Evolutionary conservation across 2,329 filamentous ascomycete species (phyloP).

Genomic region (Talaromyces islandicus): DNA sequence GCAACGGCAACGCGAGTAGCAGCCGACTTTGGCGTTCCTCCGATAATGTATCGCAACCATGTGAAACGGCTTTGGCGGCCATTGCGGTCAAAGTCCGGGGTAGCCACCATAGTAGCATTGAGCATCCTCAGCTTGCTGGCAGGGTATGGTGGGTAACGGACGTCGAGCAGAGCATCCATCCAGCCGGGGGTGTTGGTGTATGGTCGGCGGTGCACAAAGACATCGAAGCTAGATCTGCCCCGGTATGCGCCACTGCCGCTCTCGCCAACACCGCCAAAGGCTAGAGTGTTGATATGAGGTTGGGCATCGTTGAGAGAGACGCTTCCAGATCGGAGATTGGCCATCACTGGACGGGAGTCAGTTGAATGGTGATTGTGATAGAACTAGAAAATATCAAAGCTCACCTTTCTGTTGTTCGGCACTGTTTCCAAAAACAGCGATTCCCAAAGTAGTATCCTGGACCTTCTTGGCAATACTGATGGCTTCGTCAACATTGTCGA

Average conservation of each 20-base stretch:
- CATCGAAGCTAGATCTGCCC: constrained; percentile 63
- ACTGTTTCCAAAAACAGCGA: constrained; percentile 81
- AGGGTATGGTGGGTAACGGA: constrained; percentile 57
- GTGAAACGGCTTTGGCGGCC: constrained; percentile 39
- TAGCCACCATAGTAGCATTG: constrained; percentile 46
- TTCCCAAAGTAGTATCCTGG: constrained; percentile 73
- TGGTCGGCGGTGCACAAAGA: constrained; percentile 55
- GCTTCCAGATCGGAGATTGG: constrained; percentile 60
- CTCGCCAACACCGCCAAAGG: constrained; percentile 79
- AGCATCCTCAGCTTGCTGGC: constrained; percentile 43
- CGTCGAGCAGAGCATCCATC: constrained; percentile 52
- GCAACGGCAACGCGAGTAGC: constrained; percentile 29
- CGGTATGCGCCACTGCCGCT: constrained; percentile 73
- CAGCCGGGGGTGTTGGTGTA: constrained; percentile 56
- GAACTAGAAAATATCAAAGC: constrained; percentile 15
- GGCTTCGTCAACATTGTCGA: constrained; percentile 75
- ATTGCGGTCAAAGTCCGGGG: constrained; percentile 57
- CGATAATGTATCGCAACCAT: constrained; percentile 35
- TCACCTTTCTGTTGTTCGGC: constrained; percentile 68
- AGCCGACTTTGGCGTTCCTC: constrained; percentile 32
- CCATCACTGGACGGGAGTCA: constrained; percentile 47
- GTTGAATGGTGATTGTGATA: neutral
- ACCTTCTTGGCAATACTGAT: constrained; percentile 75
- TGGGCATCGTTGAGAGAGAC: constrained; percentile 55
- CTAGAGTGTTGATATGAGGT: constrained; percentile 66